Base-by-base conservation (phyloP, 2,329 filamentous ascomycete genomes). In the Truncatella angustata region DNA sequence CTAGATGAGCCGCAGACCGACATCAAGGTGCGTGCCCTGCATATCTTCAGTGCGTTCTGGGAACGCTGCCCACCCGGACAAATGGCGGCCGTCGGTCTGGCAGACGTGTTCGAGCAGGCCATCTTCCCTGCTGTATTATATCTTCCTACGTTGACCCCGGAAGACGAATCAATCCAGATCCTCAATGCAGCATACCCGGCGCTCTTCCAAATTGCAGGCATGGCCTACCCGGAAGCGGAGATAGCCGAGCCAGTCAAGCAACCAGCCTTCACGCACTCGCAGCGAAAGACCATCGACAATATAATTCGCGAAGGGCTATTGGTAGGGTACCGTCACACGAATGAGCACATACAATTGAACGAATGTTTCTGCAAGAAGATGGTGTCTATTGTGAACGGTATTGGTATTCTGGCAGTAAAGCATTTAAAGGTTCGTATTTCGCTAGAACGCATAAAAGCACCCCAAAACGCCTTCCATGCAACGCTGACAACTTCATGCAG, bases 101-200 rank as follows among this genome's bases (percentile, higher is more conserved):
- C 78, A 20, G 71, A 77, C 12, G 79, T 93, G 23, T 87, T 93
- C 55, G 80, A 86, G 61, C 81, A 90, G 18, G 81, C 85, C 3
- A 70, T 90, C 2, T 79, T 86, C 57, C 88, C 90, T 1, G 84
- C 85, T 32, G 78, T 96, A n/a, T 77, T 87, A 6, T 89, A 85
- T 60, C 76, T 96, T 5, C 92, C 93, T 0, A 83, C 79, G 11
- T 73, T 96, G 37, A 96, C 90, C 0, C 84, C 88, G 0, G 87
- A 90, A 61, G 65, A 77, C 0, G 88, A 94, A 51, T 88, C 88
- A 4, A 63, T 88, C 2, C 62, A 64, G 1, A 71, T 97, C 3
- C 77, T 96, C 1, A 63, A 68, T 5, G 75, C 78, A 5, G 84
- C 87, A 0, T 95, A 91, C 58, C 75, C 79, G 6, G 84, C 85